Conservation (phyloP, 2,329 filamentous ascomycete species). For the Aspergillus phoenicis region DNA sequence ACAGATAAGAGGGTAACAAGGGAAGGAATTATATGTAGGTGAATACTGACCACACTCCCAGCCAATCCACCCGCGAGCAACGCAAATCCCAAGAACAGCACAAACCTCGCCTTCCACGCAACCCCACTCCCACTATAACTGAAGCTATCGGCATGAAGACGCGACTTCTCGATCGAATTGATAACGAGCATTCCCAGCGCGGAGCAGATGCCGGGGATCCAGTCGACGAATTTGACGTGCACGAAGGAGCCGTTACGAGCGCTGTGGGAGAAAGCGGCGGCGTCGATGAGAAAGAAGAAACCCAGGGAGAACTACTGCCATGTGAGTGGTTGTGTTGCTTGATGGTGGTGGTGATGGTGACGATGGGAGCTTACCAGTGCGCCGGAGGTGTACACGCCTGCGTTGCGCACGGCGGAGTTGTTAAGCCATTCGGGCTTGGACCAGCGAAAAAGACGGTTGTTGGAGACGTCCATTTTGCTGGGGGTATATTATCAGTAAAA, state of each 20-base stretch:
- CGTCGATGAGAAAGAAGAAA: constrained; percentile 70
- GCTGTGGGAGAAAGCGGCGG: constrained; percentile 65
- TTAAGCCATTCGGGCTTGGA: constrained; percentile 68
- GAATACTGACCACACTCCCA: constrained; percentile 59
- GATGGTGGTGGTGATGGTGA: neutral
- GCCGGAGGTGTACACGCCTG: constrained; percentile 67
- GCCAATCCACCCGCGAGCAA: constrained; percentile 69
- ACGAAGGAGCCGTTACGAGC: constrained; percentile 62
- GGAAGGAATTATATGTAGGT: constrained; percentile 4
- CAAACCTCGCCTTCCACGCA: constrained; percentile 70
- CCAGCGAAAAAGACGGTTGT: constrained; percentile 66
- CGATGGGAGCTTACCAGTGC: constrained; percentile 57
- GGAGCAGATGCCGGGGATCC: constrained; percentile 71
- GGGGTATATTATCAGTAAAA: neutral
- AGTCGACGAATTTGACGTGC: constrained; percentile 71
- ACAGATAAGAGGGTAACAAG: neutral
- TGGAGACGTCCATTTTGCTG: constrained; percentile 45
- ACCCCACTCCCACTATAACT: constrained; percentile 67
- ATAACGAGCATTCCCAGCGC: constrained; percentile 71
- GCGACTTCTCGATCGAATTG: constrained; percentile 70
- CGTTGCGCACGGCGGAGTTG: constrained; percentile 63
- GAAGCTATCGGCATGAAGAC: constrained; percentile 65
- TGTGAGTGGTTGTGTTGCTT: neutral
- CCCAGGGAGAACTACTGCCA: constrained; percentile 64
- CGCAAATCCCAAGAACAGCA: constrained; percentile 70